Evolutionary conservation across 2,329 filamentous ascomycete genomes (phyloP).

Genomic region (Fulvia fulva): DNA sequence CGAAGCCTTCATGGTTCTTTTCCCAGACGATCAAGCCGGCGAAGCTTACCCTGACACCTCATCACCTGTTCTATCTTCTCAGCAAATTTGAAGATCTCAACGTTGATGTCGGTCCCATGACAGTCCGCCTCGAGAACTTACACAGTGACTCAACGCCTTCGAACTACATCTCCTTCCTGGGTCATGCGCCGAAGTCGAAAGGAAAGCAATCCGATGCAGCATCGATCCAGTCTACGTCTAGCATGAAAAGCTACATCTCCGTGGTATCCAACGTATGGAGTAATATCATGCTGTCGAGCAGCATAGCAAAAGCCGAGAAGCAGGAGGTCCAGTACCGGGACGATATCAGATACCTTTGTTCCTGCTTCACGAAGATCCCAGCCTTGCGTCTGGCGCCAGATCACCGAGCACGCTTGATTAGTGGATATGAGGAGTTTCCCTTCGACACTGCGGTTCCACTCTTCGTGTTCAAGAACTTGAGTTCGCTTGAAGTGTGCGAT

Average conservation of each 20-base stretch:
- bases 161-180: constrained; percentile 94
- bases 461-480: constrained; percentile 96
- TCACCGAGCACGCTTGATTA: constrained; percentile 82
- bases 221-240: constrained; percentile 92
- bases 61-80: constrained; percentile 94
- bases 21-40: constrained; percentile 83
- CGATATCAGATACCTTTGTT: constrained; percentile 94
- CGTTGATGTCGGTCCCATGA: constrained; percentile 92
- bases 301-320: constrained; percentile 78
- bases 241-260: constrained; percentile 95
- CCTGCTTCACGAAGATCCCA: constrained; percentile 96
- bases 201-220: constrained; percentile 77
- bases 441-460: constrained; percentile 95
- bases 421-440: constrained; percentile 94
- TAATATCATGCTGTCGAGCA: constrained; percentile 77
- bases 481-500: constrained; percentile 87
- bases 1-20: constrained; percentile 79
- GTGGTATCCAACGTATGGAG: constrained; percentile 93
- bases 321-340: constrained; percentile 80
- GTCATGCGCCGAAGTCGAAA: constrained; percentile 75
- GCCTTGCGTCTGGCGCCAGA: constrained; percentile 88
- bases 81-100: constrained; percentile 91
- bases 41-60: constrained; percentile 87
- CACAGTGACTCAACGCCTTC: constrained; percentile 80
- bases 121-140: constrained; percentile 88